phyloP scores from a whole-genome alignment of 2,329 filamentous ascomycete genomes.

The Alternaria incomplexa region DNA sequence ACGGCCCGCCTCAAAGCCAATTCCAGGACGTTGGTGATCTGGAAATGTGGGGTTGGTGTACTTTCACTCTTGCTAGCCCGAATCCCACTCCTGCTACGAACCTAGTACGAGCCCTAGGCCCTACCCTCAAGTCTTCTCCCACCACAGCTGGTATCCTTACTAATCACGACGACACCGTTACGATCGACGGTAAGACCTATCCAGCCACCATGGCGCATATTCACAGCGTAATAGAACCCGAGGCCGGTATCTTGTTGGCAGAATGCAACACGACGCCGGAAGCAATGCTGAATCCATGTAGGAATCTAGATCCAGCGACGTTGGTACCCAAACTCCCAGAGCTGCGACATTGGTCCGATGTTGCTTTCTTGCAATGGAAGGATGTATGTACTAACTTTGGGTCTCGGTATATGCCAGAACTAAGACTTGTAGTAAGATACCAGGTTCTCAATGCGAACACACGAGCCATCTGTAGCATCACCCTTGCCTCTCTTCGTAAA shows the following conservation, averaged over 20 bases:
- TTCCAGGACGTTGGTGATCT: background rate
- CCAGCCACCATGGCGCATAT: background rate
- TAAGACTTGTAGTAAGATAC: background rate
- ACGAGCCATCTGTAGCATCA: background rate
- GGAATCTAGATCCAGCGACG: background rate
- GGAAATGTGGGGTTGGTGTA: background rate
- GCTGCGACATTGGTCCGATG: slow-evolving; percentile 6
- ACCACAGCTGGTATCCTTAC: background rate
- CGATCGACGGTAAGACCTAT: background rate
- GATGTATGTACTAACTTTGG: background rate
- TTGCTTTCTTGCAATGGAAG: slow-evolving; percentile 8
- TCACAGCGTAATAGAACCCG: background rate
- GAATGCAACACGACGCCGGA: background rate
- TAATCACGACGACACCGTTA: background rate
- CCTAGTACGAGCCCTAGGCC: background rate
- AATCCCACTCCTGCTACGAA: background rate
- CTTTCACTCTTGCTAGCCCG: background rate
- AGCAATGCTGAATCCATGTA: background rate
- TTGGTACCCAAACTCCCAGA: background rate
- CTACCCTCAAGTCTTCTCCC: background rate
- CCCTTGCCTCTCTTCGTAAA: background rate
- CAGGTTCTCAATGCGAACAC: background rate
- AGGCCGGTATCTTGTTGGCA: background rate
- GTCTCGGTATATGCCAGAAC: background rate
- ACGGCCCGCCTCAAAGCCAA: background rate